A percentile compares a stretch with the other conserved stretches of the same genome.
Conservation (phyloP, 108 stramenopile species). For the Pseudonitzschia delicatissima region DNA sequence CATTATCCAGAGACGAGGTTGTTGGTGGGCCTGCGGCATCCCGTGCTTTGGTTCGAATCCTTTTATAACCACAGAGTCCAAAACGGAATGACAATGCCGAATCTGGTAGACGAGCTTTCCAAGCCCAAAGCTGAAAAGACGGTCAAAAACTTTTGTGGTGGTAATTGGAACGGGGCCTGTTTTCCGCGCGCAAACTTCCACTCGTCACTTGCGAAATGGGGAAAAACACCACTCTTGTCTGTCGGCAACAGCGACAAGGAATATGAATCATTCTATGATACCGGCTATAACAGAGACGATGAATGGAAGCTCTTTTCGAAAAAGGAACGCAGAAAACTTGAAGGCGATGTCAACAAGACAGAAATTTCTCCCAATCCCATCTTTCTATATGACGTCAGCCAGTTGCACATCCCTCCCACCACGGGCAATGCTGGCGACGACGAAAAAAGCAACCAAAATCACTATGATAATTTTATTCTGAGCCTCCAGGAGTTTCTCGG, state of each 20-base stretch:
- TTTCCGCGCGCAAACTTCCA: conserved; percentile 25
- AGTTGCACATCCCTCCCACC: conserved; percentile 18
- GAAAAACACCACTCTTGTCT: conserved; percentile 16
- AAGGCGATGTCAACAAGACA: conserved; percentile 6
- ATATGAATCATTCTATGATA: conserved; percentile 12
- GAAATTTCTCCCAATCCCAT: conserved; percentile 25
- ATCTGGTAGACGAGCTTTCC: conserved; percentile 7
- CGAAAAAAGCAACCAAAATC: not conserved
- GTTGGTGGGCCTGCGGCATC: conserved; percentile 41
- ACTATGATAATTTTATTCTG: conserved; percentile 14
- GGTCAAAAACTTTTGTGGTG: conserved; percentile 1
- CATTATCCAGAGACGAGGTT: conserved; percentile 40
- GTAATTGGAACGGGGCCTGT: conserved; percentile 4
- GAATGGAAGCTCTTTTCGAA: conserved; percentile 7
- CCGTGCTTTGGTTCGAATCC: conserved; percentile 38
- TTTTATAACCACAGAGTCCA: conserved; percentile 39
- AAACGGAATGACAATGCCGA: conserved; percentile 26
- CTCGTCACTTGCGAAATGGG: conserved; percentile 15
- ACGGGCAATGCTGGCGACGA: not conserved
- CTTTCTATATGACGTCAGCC: conserved; percentile 44
- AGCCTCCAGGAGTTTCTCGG: conserved; percentile 6
- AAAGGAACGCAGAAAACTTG: conserved; percentile 16
- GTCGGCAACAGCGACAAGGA: not conserved
- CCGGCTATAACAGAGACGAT: conserved; percentile 6
- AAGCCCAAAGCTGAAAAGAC: not conserved